Evolutionary conservation across 2,329 filamentous ascomycete genomes (phyloP).

Genomic region (Alternaria panax): DNA sequence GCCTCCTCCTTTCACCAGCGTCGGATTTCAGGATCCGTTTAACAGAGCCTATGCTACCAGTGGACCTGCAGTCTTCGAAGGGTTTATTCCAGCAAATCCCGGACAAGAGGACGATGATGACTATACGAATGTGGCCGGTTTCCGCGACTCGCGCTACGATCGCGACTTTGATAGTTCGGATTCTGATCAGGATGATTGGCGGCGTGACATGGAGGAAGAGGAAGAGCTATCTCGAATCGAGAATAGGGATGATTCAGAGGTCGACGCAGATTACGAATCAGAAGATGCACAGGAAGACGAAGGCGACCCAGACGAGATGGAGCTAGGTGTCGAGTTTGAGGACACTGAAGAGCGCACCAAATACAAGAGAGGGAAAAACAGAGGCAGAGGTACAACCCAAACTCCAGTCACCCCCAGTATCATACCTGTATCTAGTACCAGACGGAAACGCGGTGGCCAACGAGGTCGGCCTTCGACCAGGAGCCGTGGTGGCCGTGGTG

Average conservation of each 20-base stretch:
- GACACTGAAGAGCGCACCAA: conserved; percentile 32
- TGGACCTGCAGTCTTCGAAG: conserved; percentile 49
- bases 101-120: conserved; percentile 45
- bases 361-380: conserved; percentile 25
- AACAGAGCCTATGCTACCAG: conserved; percentile 32
- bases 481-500: conserved; percentile 38
- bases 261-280: conserved; percentile 48
- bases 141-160: conserved; percentile 31
- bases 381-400: conserved; percentile 5
- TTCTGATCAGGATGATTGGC: conserved; percentile 36
- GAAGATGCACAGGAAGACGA: conserved; percentile 44
- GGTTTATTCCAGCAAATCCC: conserved; percentile 48
- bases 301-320: conserved; percentile 43
- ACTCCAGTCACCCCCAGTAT: neutral
- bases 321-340: conserved; percentile 39
- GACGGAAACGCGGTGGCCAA: conserved; percentile 27
- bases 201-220: conserved; percentile 31
- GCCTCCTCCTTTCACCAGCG: conserved; percentile 20
- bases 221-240: conserved; percentile 40
- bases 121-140: conserved; percentile 29
- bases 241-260: conserved; percentile 40
- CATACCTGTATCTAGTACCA: conserved; percentile 16
- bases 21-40: conserved; percentile 31
- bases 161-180: conserved; percentile 36
- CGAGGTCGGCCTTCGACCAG: conserved; percentile 38